These are phyloP conservation scores for Colletotrichum sp. DNA, from an alignment of 2,329 filamentous ascomycete genomes.

Conservation along the genomic window DNA sequence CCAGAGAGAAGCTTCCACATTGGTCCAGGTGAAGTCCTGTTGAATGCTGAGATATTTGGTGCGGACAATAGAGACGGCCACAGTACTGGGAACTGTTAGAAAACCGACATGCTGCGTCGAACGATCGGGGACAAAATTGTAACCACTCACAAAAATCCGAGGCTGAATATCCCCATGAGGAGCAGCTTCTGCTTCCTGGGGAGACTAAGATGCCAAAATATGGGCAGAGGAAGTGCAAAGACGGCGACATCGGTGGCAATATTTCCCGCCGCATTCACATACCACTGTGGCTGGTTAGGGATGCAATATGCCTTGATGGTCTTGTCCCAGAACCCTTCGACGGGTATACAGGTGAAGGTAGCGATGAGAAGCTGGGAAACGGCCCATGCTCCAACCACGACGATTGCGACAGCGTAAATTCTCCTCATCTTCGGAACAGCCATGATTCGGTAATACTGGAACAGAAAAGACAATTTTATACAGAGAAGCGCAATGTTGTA, in stretches of 20 bases:
- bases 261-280: constrained; percentile 31
- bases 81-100: constrained; percentile 19
- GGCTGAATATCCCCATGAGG: constrained; percentile 30
- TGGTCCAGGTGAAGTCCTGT: constrained; percentile 26
- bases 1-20: constrained; percentile 27
- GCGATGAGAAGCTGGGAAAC: constrained; percentile 29
- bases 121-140: background rate
- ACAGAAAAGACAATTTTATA: constrained; percentile 38
- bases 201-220: constrained; percentile 27
- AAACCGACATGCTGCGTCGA: background rate
- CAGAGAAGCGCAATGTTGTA: constrained; percentile 33
- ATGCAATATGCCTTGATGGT: constrained; percentile 24
- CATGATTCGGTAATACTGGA: constrained; percentile 41
- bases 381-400: constrained; percentile 31
- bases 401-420: constrained; percentile 29
- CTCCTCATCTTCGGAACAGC: constrained; percentile 28
- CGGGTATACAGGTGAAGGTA: constrained; percentile 29
- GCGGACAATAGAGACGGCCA: constrained; percentile 26
- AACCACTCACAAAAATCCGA: constrained; percentile 31
- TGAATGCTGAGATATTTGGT: constrained; percentile 22
- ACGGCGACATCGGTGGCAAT: constrained; percentile 31
- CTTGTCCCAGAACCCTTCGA: constrained; percentile 31
- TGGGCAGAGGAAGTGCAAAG: constrained; percentile 29
- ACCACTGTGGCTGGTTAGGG: constrained; percentile 24
- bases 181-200: constrained; percentile 25